Evolutionary conservation across 805 yeast genomes (phyloP).

Genomic region (Spathaspora sp.): DNA sequence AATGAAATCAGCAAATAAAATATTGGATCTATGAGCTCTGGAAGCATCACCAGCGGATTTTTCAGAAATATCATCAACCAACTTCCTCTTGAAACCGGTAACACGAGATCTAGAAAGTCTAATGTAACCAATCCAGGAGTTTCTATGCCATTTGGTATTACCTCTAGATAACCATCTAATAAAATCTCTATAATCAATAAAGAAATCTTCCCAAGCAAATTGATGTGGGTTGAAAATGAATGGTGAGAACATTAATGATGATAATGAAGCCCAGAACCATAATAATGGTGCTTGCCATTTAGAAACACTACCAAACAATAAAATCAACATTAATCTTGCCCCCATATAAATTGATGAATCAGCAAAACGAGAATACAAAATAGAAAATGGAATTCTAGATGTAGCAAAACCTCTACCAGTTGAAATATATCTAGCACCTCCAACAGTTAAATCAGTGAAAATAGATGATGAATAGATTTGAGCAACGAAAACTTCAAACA

Average conservation of each 20-base stretch:
- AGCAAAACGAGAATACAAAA: slow-evolving; percentile 66
- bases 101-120: slow-evolving; percentile 80
- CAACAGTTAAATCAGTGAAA: slow-evolving; percentile 63
- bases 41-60: slow-evolving; percentile 64
- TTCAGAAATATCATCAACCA: slow-evolving; percentile 65
- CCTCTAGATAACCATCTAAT: slow-evolving; percentile 91
- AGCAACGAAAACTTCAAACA: slow-evolving; percentile 78
- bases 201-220: slow-evolving; percentile 93
- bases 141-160: slow-evolving; percentile 83
- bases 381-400: slow-evolving; percentile 60
- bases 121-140: slow-evolving; percentile 83
- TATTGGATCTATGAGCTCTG: slow-evolving; percentile 74
- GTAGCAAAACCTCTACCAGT: slow-evolving; percentile 86
- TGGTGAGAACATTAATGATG: slow-evolving; percentile 88
- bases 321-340: slow-evolving; percentile 70
- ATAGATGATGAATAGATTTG: slow-evolving; percentile 71
- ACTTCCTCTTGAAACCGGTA: slow-evolving; percentile 84
- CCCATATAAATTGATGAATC: slow-evolving; percentile 83
- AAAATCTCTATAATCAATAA: slow-evolving; percentile 92
- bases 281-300: slow-evolving; percentile 91
- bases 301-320: slow-evolving; percentile 68
- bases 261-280: slow-evolving; percentile 95
- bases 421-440: slow-evolving; percentile 80
- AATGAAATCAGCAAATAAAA: slow-evolving; percentile 75
- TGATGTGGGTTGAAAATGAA: slow-evolving; percentile 97